Evolutionary conservation across 805 yeast genomes (phyloP).

Genomic region (Kazachstania viticola): DNA sequence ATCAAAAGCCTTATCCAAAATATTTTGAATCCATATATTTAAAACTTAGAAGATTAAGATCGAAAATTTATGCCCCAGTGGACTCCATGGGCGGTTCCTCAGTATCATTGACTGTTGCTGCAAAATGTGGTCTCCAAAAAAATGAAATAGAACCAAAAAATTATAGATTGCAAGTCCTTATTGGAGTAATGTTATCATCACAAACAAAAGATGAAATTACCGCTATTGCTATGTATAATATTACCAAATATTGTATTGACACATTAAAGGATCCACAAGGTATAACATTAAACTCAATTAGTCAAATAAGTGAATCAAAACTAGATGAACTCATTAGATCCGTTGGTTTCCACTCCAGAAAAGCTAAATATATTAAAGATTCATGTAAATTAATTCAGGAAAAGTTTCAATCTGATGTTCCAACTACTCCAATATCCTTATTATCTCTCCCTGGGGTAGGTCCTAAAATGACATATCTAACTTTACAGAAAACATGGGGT

Average conservation of each 20-base stretch:
- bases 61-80: constrained; percentile 64
- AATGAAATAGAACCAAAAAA: constrained; percentile 25
- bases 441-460: constrained; percentile 82
- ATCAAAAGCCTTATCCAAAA: constrained; percentile 24
- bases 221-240: constrained; percentile 51
- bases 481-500: constrained; percentile 75
- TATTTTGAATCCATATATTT: constrained; percentile 48
- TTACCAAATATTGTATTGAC: constrained; percentile 39
- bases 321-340: constrained; percentile 58
- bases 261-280: constrained; percentile 36
- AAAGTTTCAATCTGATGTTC: constrained; percentile 55
- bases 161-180: constrained; percentile 59
- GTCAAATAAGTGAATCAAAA: constrained; percentile 38
- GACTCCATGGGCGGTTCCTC: constrained; percentile 80
- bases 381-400: constrained; percentile 43
- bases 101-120: constrained; percentile 32
- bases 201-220: constrained; percentile 89
- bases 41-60: constrained; percentile 55
- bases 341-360: constrained; percentile 81
- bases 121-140: constrained; percentile 17
- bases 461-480: constrained; percentile 83
- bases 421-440: constrained; percentile 54
- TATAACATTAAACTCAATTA: constrained; percentile 43
- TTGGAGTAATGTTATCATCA: constrained; percentile 77
- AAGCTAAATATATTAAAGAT: constrained; percentile 57